Evolutionary conservation across 805 yeast species (phyloP).

Genomic region (Teunomyces gatunensis): DNA sequence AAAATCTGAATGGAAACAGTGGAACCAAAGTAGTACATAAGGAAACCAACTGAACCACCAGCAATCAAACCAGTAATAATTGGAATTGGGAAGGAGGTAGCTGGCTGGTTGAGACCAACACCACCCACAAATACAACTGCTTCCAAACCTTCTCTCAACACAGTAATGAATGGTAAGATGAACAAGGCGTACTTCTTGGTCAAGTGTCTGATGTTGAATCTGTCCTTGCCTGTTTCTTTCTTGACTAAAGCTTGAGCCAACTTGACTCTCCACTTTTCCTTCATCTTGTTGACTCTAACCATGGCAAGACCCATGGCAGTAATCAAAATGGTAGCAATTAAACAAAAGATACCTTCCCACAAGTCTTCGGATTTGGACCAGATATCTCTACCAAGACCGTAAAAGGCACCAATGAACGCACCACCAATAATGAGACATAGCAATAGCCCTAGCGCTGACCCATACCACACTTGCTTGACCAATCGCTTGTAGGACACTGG

Average conservation of each 20-base stretch:
- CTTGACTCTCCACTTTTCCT: constrained; percentile 94
- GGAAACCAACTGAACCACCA: constrained; percentile 68
- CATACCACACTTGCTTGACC: constrained; percentile 83
- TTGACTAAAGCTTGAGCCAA: constrained; percentile 81
- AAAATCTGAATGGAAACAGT: constrained; percentile 81
- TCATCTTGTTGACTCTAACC: constrained; percentile 94
- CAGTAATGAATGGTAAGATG: constrained; percentile 24
- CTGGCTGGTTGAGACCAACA: constrained; percentile 41
- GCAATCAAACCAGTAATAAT: constrained; percentile 82
- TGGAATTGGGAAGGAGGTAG: constrained; percentile 87
- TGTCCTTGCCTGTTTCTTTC: constrained; percentile 42
- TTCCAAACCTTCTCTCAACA: constrained; percentile 28
- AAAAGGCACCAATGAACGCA: constrained; percentile 93
- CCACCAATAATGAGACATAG: constrained; percentile 84
- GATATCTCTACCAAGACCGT: constrained; percentile 73
- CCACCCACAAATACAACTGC: constrained; percentile 47
- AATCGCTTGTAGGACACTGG: constrained; percentile 56
- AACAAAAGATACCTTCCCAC: constrained; percentile 95
- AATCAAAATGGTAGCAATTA: constrained; percentile 86
- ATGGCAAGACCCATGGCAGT: constrained; percentile 94
- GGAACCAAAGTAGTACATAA: constrained; percentile 81
- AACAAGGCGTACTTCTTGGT: constrained; percentile 28
- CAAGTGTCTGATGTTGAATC: constrained; percentile 37
- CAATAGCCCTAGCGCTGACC: constrained; percentile 68
- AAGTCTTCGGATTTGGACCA: constrained; percentile 87